Evolutionary conservation across 139 green algal genomes (phyloP).

Genomic region (Edaphochlamys debaryana): DNA sequence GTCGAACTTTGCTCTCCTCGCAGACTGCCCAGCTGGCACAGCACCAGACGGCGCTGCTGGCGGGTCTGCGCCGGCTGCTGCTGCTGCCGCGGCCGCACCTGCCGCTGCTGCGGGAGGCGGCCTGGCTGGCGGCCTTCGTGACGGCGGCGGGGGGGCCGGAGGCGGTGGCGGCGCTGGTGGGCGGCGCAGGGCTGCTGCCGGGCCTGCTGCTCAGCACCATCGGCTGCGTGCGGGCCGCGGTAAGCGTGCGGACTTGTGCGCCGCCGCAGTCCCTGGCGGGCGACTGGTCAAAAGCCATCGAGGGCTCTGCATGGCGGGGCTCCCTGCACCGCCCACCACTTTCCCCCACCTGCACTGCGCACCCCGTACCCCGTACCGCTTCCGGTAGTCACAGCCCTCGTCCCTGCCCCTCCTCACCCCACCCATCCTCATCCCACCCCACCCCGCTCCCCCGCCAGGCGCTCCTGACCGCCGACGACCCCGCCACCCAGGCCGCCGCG

Average conservation of each 20-base stretch:
- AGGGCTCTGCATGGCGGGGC: no score
- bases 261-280: no score
- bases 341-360: background rate
- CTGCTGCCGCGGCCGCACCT: background rate
- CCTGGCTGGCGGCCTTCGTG: conserved; percentile 19
- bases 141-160: background rate
- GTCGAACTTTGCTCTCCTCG: no score
- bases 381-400: background rate
- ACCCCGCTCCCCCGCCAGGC: background rate
- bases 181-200: conserved; percentile 17
- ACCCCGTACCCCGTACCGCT: background rate
- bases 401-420: background rate
- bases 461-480: background rate
- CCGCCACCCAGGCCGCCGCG: background rate
- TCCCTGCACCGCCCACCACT: no score
- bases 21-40: no score
- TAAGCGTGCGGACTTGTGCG: conserved; percentile 2
- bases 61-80: conserved; percentile 28
- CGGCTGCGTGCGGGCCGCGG: background rate
- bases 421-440: no score
- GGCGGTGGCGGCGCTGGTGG: background rate
- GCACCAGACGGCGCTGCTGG: conserved; percentile 7
- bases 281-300: no score
- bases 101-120: conserved; percentile 12
- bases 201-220: conserved; percentile 8